Percentiles rank a stretch among this genome's conserved stretches.
Evolutionary conservation across 345 rosid species (phyloP).

Genomic region (Rhodamnia argentea): DNA sequence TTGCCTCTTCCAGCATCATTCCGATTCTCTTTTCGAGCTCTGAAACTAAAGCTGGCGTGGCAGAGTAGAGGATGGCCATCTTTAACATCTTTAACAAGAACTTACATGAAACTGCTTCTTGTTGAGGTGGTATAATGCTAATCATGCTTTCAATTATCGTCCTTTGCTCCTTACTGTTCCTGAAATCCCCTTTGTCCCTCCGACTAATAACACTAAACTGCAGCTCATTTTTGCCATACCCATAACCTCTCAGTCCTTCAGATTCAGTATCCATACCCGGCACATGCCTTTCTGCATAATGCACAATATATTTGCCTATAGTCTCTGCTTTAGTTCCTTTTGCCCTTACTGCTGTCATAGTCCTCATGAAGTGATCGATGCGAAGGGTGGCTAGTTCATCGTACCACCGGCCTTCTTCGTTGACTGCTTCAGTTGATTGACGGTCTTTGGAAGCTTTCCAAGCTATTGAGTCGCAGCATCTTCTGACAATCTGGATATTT

Average conservation of each 20-base stretch:
- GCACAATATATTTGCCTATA: slow-evolving; percentile 49
- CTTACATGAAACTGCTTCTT: slow-evolving; percentile 53
- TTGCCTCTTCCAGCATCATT: slow-evolving; percentile 50
- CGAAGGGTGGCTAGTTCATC: slow-evolving; percentile 43
- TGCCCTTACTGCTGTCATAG: slow-evolving; percentile 47
- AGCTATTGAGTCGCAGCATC: slow-evolving; percentile 79
- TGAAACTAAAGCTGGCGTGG: slow-evolving; percentile 60
- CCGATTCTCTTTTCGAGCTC: slow-evolving; percentile 77
- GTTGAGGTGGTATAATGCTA: slow-evolving; percentile 56
- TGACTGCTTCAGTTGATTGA: slow-evolving; percentile 10
- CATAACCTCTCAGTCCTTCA: slow-evolving; percentile 51
- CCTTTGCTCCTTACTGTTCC: slow-evolving; percentile 40
- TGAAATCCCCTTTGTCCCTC: slow-evolving; percentile 23
- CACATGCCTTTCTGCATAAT: slow-evolving; percentile 49
- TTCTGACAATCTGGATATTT: slow-evolving; percentile 72
- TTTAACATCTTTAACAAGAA: slow-evolving; percentile 67
- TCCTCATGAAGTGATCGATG: slow-evolving; percentile 68
- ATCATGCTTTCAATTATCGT: slow-evolving; percentile 57
- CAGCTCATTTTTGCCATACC: slow-evolving; percentile 48
- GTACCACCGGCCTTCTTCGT: slow-evolving; percentile 31
- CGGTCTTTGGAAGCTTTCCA: slow-evolving; percentile 54
- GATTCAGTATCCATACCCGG: slow-evolving; percentile 38
- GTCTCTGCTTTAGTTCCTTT: slow-evolving; percentile 42
- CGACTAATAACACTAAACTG: slow-evolving; percentile 37
- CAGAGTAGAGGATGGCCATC: slow-evolving; percentile 57